Evolutionary conservation across 345 rosid genomes (phyloP), one percentile per base, ranked within the genome.

Genomic region (Linum trigynum): DNA sequence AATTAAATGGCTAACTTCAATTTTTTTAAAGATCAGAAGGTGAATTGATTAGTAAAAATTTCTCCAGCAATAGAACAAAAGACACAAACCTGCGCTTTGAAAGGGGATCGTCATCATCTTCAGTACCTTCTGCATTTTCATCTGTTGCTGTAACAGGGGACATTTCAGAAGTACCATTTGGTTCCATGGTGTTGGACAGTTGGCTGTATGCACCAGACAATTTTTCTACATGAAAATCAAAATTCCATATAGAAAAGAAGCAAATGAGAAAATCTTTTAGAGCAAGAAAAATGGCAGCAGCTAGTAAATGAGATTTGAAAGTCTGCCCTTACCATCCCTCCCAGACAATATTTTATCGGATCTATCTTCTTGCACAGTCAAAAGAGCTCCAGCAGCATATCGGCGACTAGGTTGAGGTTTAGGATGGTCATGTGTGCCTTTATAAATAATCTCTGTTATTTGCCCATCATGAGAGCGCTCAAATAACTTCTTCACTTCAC

Each of bases 341-440:
- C 77, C 80, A 56, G 74, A 48, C 14, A 48, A 48, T 72, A 61
- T 69, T 69, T 77, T 84, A 68, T 86, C 95, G 61, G 81, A 79
- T 71, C 80, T 81, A 66, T 86, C 97, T 64, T 91, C 96, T 72
- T 85, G 96, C 65, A 75, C 56, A n/a, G 86, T 68, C 80, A 87
- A 72, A 70, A 83, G 77, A 75, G 73, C 69, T 68, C 88, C 88
- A 60, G 85, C 74, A 72, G 84, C 71, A 78, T 79, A 81, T 66
- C 95, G 87, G 39, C 92, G 90, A 67, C 80, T 87, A 63, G 95
- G 84, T 80, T 82, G 92, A 72, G 96, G 99, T 77, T 94, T 94
- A 64, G 96, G 97, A 79, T 94, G 99, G 74, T 88, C 92, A 59
- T 94, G 99, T 42, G 82, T 83, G 69, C 99, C 99, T 85, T 94